phyloP scores from a whole-genome alignment of 495 filamentous ascomycete species.

The Polyplosphaeria fusca region DNA sequence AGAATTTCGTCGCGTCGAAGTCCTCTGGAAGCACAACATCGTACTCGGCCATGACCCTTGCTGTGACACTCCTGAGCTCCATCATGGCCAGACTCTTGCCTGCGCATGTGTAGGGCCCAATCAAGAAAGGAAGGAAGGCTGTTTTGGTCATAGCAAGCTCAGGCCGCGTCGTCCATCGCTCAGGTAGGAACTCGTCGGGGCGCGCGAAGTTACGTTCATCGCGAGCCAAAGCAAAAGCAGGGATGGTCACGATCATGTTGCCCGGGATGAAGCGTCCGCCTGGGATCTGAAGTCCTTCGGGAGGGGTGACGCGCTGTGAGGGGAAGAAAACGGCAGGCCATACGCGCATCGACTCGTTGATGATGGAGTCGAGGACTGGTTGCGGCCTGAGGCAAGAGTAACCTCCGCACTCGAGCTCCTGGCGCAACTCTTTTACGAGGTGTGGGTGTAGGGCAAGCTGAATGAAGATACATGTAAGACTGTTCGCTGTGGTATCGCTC shows the following conservation, averaged over 20 bases:
- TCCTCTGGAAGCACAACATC: not conserved
- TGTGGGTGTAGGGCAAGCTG: conserved; percentile 40
- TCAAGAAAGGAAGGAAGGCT: not conserved
- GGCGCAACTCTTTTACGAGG: conserved; percentile 51
- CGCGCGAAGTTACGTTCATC: not conserved
- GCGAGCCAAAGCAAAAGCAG: not conserved
- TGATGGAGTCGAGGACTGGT: not conserved
- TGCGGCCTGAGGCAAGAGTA: conserved; percentile 24
- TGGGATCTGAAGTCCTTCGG: conserved; percentile 1
- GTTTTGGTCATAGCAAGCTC: not conserved
- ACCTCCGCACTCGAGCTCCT: conserved; percentile 31
- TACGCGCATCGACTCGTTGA: conserved; percentile 10
- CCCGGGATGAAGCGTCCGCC: conserved; percentile 1
- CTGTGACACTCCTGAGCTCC: not conserved
- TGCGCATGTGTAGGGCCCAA: not conserved
- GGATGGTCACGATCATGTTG: not conserved
- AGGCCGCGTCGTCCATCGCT: not conserved
- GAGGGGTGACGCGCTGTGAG: not conserved
- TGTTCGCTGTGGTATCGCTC: conserved; percentile 21
- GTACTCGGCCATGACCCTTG: not conserved
- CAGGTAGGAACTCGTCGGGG: not conserved
- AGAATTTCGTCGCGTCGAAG: not conserved
- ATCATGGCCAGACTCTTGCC: not conserved
- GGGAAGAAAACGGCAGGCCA: not conserved
- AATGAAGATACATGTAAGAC: conserved; percentile 55